Percentiles rank a stretch among this genome's conserved stretches.
These are phyloP conservation scores for Hemileccinum impolitum DNA, from an alignment of 768 basidiomycete species.

Conservation along the genomic window DNA sequence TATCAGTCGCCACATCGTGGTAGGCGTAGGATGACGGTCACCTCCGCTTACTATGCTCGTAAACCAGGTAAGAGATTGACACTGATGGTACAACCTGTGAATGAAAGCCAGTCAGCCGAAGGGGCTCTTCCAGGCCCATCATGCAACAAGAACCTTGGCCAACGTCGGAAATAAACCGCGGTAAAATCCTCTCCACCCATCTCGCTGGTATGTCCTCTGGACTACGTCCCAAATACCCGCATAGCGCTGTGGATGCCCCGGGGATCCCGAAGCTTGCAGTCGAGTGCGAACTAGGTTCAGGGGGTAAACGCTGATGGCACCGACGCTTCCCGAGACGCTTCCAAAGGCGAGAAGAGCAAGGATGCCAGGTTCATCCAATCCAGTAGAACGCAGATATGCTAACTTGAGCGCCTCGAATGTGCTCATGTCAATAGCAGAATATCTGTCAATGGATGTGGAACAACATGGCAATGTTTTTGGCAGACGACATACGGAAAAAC, in stretches of 20 bases:
- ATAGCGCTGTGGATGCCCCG: conserved; percentile 91
- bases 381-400: conserved; percentile 82
- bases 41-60: conserved; percentile 83
- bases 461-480: neutral
- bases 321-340: conserved; percentile 89
- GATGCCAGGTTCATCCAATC: conserved; percentile 85
- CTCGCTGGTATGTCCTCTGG: conserved; percentile 71
- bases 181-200: conserved; percentile 95
- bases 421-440: conserved; percentile 95
- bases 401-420: conserved; percentile 96
- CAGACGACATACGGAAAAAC: conserved; percentile 81
- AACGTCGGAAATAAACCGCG: conserved; percentile 88
- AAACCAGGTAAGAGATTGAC: conserved; percentile 95
- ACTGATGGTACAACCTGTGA: conserved; percentile 89
- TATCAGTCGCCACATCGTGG: conserved; percentile 1
- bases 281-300: conserved; percentile 90
- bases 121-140: neutral
- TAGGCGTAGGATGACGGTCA: conserved; percentile 29
- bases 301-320: conserved; percentile 92
- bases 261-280: conserved; percentile 92
- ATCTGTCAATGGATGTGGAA: conserved; percentile 39
- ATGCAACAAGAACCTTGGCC: conserved; percentile 62
- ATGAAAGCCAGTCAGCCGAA: conserved; percentile 5
- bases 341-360: conserved; percentile 87
- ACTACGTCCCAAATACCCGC: conserved; percentile 85